These are phyloP conservation scores for Aspergillus bombycis DNA, from an alignment of 2,329 filamentous ascomycete genomes.

Conservation along the genomic window DNA sequence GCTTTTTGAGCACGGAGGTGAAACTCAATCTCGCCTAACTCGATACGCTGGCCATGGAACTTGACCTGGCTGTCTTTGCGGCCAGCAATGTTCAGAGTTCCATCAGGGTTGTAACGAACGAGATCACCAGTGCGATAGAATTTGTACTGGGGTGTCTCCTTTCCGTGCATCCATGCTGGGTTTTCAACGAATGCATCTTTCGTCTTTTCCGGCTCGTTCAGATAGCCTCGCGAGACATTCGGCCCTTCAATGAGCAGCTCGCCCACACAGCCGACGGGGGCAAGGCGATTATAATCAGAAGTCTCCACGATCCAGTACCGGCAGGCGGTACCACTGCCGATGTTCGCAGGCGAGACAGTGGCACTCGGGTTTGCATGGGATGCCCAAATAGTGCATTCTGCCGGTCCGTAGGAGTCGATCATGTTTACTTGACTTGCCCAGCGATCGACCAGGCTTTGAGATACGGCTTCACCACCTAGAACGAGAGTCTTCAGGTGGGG, in stretches of 20 bases:
- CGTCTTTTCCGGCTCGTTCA: slow-evolving; percentile 26
- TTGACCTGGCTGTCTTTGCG: slow-evolving; percentile 69
- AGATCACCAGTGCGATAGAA: slow-evolving; percentile 37
- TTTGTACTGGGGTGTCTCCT: not conserved
- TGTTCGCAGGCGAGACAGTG: slow-evolving; percentile 20
- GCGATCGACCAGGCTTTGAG: not conserved
- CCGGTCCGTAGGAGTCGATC: slow-evolving; percentile 8
- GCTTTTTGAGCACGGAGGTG: not conserved
- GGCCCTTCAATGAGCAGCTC: slow-evolving; percentile 45
- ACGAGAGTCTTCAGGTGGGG: slow-evolving; percentile 40
- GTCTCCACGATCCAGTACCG: slow-evolving; percentile 43
- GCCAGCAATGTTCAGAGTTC: slow-evolving; percentile 49
- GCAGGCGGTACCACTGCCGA: slow-evolving; percentile 37
- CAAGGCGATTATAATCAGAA: slow-evolving; percentile 37
- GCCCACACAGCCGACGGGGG: slow-evolving; percentile 41
- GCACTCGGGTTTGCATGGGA: not conserved
- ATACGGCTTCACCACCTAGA: slow-evolving; percentile 22
- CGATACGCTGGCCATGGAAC: slow-evolving; percentile 66
- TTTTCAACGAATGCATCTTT: slow-evolving; percentile 24
- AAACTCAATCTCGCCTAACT: slow-evolving; percentile 52
- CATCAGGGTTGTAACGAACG: slow-evolving; percentile 37
- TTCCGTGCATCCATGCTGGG: slow-evolving; percentile 22
- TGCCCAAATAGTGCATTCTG: slow-evolving; percentile 24
- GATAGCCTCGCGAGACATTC: slow-evolving; percentile 24
- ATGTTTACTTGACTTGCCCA: not conserved